Evolutionary conservation across 164 flowering plant genomes (phyloP), one percentile per base, ranked within the genome.

Genomic region (Berberis vulgaris): DNA sequence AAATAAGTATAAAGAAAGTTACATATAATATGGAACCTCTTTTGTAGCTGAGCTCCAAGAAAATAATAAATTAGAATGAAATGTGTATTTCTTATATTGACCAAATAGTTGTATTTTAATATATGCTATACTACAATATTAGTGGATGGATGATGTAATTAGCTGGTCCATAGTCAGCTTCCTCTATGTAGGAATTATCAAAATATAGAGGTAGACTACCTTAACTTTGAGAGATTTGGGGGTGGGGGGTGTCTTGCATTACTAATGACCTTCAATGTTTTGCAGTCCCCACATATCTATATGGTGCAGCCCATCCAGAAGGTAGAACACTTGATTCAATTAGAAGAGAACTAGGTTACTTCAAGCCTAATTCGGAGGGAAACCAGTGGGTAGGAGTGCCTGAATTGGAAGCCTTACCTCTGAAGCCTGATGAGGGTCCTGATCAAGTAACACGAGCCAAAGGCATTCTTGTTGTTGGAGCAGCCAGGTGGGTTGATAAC

Each of bases 261-360:
- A 46, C 66, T 79, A 54, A 69, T 65, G 53, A 54, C 11, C 49
- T 41, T 11, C 50, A 2, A 54, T 59, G 7, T 55, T 7, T 47
- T 63, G 80, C 85, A 89, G 96, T 87, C 59, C 91, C 96, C 2
- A 83, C 79, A 1, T 85, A 65, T 68, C 81, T 89, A 45, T 89
- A 84, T 66, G 87, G 69, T 56, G 90, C 89, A 5, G 92, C 92
- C 8, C 86, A 89, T 60, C 83, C 79, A 60, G 73, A 76, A 2
- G 90, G 85, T 13, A 82, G 74, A 72, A 77, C 83, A 6, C 72
- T 80, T 39, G 96, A 81, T 70, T 69, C 73, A 47, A 82, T 85
- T 57, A 65, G 92, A 68, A 78, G 92, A 2, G 81, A 86, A 69
- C 79, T 86, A 0, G 91, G 85, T 41, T 86, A 82, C 67, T 89